phyloP scores from a whole-genome alignment of 2,329 filamentous ascomycete species.

The Myriosclerotinia curreyana region DNA sequence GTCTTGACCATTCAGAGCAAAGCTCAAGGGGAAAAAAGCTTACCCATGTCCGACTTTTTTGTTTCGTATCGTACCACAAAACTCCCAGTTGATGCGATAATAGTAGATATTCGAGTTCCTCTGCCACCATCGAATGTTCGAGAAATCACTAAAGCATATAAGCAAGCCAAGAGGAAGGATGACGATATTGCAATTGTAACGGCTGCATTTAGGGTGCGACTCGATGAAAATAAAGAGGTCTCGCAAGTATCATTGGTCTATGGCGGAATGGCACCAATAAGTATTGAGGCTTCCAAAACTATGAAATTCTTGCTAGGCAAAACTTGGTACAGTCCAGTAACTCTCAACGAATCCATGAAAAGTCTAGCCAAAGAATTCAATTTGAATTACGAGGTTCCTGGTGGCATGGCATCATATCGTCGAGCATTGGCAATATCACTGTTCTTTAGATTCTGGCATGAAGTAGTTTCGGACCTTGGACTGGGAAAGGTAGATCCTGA shows the following conservation, averaged over 20 bases:
- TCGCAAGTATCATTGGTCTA: slow-evolving; percentile 77
- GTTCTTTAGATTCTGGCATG: slow-evolving; percentile 95
- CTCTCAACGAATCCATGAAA: slow-evolving; percentile 81
- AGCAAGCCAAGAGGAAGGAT: slow-evolving; percentile 93
- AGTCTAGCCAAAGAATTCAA: slow-evolving; percentile 82
- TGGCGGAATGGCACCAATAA: slow-evolving; percentile 89
- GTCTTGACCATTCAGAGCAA: slow-evolving; percentile 68
- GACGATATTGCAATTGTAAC: slow-evolving; percentile 98
- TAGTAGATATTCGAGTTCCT: slow-evolving; percentile 78
- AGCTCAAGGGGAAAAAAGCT: slow-evolving; percentile 37
- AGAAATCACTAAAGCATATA: slow-evolving; percentile 85
- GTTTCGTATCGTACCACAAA: slow-evolving; percentile 83
- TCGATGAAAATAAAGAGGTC: slow-evolving; percentile 67
- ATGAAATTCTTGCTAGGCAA: slow-evolving; percentile 70
- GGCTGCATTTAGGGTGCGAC: slow-evolving; percentile 69
- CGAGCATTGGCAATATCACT: slow-evolving; percentile 85
- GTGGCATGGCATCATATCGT: slow-evolving; percentile 93
- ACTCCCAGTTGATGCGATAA: slow-evolving; percentile 75
- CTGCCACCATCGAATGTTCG: slow-evolving; percentile 62
- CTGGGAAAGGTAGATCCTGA: slow-evolving; percentile 61
- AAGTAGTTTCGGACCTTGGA: slow-evolving; percentile 64
- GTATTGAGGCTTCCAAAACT: slow-evolving; percentile 73
- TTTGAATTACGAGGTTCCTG: slow-evolving; percentile 81
- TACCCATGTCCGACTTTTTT: slow-evolving; percentile 87
- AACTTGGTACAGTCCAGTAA: slow-evolving; percentile 72